These are phyloP conservation scores for Fusarium bactridioides DNA, from an alignment of 2,329 filamentous ascomycete species.

Conservation along the genomic window DNA sequence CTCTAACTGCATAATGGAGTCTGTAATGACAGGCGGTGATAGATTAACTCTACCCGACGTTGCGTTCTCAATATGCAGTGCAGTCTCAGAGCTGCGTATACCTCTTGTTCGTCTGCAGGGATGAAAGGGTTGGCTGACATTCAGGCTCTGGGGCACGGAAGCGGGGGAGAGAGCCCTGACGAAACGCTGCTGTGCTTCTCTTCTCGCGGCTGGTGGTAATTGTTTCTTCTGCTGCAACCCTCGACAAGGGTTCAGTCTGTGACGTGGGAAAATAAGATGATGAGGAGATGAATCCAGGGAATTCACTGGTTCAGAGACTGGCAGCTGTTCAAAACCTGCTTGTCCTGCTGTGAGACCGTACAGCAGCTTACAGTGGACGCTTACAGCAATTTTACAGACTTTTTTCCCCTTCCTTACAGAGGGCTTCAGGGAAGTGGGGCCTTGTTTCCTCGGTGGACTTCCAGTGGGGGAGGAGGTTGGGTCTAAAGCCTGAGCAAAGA, in stretches of 20 bases:
- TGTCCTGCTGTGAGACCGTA: conserved; percentile 12
- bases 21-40: conserved; percentile 20
- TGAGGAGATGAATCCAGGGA: conserved; percentile 1
- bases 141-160: conserved; percentile 9
- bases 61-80: conserved; percentile 15
- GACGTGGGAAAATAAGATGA: conserved; percentile 23
- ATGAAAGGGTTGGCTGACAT: conserved; percentile 25
- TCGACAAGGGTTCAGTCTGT: conserved; percentile 14
- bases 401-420: background rate
- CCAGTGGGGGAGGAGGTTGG: conserved; percentile 8
- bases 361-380: conserved; percentile 16
- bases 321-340: conserved; percentile 14
- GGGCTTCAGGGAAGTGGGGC: conserved; percentile 22
- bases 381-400: conserved; percentile 2
- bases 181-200: conserved; percentile 7
- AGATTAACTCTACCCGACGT: conserved; percentile 9
- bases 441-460: background rate
- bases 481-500: background rate
- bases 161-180: conserved; percentile 10
- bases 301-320: conserved; percentile 13
- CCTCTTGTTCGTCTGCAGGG: conserved; percentile 16
- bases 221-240: conserved; percentile 4
- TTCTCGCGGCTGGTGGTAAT: conserved; percentile 13
- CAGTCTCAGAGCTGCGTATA: conserved; percentile 12
- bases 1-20: background rate